Conservation (phyloP, 2,329 filamentous ascomycete species). For the Talaromyces sp. region DNA sequence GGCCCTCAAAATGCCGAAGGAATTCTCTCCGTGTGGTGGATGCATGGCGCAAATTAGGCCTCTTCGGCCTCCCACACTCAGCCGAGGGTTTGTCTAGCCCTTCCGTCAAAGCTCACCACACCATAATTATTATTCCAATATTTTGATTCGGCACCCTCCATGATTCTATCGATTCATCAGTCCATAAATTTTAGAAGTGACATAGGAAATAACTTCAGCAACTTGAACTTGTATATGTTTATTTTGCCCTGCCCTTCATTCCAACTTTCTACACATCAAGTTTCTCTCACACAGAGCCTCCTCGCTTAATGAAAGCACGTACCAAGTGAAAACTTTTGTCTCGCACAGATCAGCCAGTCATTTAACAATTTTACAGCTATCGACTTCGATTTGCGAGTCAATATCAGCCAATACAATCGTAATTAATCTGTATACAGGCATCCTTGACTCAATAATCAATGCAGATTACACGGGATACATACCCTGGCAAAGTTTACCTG, state of each 20-base stretch:
- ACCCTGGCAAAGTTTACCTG: background rate
- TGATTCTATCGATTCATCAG: background rate
- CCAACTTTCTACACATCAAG: background rate
- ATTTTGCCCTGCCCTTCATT: background rate
- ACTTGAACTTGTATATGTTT: background rate
- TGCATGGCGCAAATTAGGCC: background rate
- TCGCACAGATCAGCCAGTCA: conserved; percentile 15
- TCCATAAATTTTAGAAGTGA: background rate
- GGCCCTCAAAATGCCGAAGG: background rate
- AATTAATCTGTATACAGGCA: background rate
- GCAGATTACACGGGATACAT: background rate
- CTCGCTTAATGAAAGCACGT: conserved; percentile 15
- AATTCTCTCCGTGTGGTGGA: background rate
- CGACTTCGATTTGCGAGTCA: conserved; percentile 2
- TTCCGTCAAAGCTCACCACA: conserved; percentile 1
- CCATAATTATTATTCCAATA: background rate
- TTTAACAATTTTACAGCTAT: conserved; percentile 11
- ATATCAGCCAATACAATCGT: conserved; percentile 6
- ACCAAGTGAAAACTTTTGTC: conserved; percentile 13
- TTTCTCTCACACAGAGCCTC: conserved; percentile 1
- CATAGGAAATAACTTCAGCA: background rate
- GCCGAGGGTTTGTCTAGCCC: conserved; percentile 4
- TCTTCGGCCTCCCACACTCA: background rate
- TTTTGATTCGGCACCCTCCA: background rate
- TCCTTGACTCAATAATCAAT: conserved; percentile 4